Evolutionary conservation across 2,329 filamentous ascomycete species (phyloP), one percentile per base, ranked within the genome.

Genomic region (Beauveria rudraprayagi): DNA sequence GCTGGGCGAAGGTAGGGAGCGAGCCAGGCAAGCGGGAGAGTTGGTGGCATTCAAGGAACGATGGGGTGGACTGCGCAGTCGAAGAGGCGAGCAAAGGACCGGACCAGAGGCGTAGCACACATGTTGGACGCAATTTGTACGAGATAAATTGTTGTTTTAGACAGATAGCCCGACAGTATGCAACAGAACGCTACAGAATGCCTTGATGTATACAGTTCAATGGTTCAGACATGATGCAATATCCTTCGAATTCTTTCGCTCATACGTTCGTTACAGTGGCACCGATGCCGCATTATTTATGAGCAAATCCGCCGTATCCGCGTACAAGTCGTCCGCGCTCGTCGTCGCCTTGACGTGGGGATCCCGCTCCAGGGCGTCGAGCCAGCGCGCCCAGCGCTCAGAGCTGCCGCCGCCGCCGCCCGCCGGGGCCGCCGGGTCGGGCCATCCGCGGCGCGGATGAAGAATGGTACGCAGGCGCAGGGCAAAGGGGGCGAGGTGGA

Each of bases 401-500:
- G 64, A 86, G 56, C 10, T 11, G 24, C 37, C 26, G 24, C 16
- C 48, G 26, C 48, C 8, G 28, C 48, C 8, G 26, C 48, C 17
- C 3, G 28, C 48, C 48, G 30, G 17, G 10, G 5, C 34, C 34
- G 34, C 34, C 34, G 34, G 34, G 34, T 37, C 81, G 26, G 83
- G 81, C 86, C 88, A 91, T 24, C 82, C 83, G 22, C 86, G 77
- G 65, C 88, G 86, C 17, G 84, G 83, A 55, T 82, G 79, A 40
- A 90, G 74, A 19, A 91, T 83, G 2, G 83, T 82, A n/a, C 81
- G 78, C 63, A 92, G 75, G 1, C 90, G 81, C 19, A 92, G 70
- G 16, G 90, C 81, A 80, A 90, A 92, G 0, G 90, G 90, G 1
- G 89, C 89, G 51, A 91, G 80, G 68, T 91, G 86, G 17, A 91